Percentiles rank a stretch among this genome's conserved stretches.
These are phyloP conservation scores for Phanerochaete carnosa DNA, from an alignment of 768 basidiomycete genomes.

Conservation along the genomic window DNA sequence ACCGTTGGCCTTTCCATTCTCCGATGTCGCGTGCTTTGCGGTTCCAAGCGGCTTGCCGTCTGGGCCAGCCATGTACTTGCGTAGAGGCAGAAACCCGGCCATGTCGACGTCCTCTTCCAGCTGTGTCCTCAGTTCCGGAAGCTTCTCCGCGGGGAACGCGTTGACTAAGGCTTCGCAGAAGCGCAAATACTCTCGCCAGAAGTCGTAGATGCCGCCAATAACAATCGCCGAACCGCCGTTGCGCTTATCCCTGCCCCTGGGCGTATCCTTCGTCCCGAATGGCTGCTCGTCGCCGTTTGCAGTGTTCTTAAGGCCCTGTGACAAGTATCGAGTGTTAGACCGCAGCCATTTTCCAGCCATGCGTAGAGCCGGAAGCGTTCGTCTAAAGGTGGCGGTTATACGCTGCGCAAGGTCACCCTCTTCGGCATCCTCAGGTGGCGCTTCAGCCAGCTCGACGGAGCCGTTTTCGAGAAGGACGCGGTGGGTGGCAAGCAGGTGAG, in stretches of 20 bases:
- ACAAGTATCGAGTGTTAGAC: slow-evolving; percentile 68
- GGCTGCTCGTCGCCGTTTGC: slow-evolving; percentile 26
- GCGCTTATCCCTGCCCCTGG: slow-evolving; percentile 25
- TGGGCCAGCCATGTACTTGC: slow-evolving; percentile 48
- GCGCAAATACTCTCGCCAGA: slow-evolving; percentile 71
- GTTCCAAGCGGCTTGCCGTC: slow-evolving; percentile 15
- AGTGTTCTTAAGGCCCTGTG: slow-evolving; percentile 34
- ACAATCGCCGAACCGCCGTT: slow-evolving; percentile 28
- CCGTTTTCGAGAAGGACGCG: slow-evolving; percentile 65
- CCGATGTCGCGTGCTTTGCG: background rate
- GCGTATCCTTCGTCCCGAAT: background rate
- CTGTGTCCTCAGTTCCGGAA: slow-evolving; percentile 56
- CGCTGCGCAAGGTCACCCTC: slow-evolving; percentile 68
- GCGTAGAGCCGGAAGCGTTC: slow-evolving; percentile 83
- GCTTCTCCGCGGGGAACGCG: slow-evolving; percentile 62
- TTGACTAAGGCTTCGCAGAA: slow-evolving; percentile 60
- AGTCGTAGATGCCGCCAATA: slow-evolving; percentile 40
- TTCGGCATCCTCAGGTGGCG: slow-evolving; percentile 49
- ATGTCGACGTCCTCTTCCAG: slow-evolving; percentile 92
- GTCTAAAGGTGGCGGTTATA: slow-evolving; percentile 83
- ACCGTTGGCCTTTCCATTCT: background rate
- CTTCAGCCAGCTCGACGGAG: slow-evolving; percentile 53
- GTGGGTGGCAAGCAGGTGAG: slow-evolving; percentile 66
- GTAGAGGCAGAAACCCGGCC: slow-evolving; percentile 82
- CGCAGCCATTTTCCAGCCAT: slow-evolving; percentile 88